These are phyloP conservation scores for Choanephora cucurbitarum DNA, from an alignment of 371 early-diverging fungal genomes.

Conservation along the genomic window DNA sequence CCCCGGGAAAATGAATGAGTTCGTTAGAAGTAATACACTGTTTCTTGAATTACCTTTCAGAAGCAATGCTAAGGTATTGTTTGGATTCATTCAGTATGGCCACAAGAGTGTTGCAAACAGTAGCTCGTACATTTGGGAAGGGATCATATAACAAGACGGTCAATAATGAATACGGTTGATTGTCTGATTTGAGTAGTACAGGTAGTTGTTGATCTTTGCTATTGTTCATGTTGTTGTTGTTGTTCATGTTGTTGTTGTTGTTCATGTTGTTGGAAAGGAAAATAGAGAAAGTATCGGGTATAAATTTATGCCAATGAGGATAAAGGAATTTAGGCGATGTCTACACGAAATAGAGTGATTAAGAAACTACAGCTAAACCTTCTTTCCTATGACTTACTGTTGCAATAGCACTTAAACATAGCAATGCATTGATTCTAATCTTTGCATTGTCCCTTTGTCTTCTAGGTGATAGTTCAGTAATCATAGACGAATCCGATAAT, in stretches of 20 bases:
- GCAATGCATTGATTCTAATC: slow-evolving; percentile 59
- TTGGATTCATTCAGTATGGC: slow-evolving; percentile 62
- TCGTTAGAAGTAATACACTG: neutral
- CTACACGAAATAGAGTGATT: slow-evolving; percentile 23
- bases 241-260: too few relatives aligned
- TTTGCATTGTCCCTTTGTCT: slow-evolving; percentile 49
- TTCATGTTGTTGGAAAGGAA: slow-evolving; percentile 31
- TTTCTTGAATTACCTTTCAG: slow-evolving; percentile 43
- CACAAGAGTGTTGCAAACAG: slow-evolving; percentile 56
- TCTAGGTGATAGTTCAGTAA: slow-evolving; percentile 19
- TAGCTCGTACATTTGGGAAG: slow-evolving; percentile 45
- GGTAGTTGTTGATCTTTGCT: slow-evolving; percentile 16
- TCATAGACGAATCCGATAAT: slow-evolving; percentile 53
- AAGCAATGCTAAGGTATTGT: slow-evolving; percentile 63
- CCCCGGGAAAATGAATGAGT: too few relatives aligned
- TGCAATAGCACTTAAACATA: slow-evolving; percentile 57
- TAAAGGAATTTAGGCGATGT: slow-evolving; percentile 57
- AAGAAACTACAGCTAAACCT: too few relatives aligned
- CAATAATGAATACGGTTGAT: slow-evolving; percentile 48
- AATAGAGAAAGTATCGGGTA: slow-evolving; percentile 52
- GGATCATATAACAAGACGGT: slow-evolving; percentile 52
- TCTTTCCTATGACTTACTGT: too few relatives aligned
- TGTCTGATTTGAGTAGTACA: slow-evolving; percentile 32
- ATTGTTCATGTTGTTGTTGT: too few relatives aligned
- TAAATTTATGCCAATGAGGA: slow-evolving; percentile 60